phyloP scores from a whole-genome alignment of 495 filamentous ascomycete species.

The Letharia columbiana region DNA sequence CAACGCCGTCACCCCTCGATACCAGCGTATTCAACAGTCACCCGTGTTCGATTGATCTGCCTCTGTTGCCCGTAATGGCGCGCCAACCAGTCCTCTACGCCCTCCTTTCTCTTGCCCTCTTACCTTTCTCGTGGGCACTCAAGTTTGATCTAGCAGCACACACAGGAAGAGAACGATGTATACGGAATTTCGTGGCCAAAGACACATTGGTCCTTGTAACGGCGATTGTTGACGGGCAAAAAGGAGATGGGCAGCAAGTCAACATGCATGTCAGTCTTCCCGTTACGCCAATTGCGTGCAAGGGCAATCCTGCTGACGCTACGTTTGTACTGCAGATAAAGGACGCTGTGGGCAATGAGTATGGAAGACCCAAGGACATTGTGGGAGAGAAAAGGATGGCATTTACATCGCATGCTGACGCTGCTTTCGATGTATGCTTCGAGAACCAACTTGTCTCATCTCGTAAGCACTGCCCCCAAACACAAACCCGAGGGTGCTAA shows the following conservation, averaged over 20 bases:
- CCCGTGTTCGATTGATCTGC: background rate
- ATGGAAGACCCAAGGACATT: conserved; percentile 82
- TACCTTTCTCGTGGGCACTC: conserved; percentile 61
- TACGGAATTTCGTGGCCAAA: conserved; percentile 89
- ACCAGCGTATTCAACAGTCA: background rate
- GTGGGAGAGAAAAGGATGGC: conserved; percentile 86
- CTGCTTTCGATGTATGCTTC: conserved; percentile 95
- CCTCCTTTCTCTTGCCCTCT: conserved; percentile 25
- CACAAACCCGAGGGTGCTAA: background rate
- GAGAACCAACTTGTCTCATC: conserved; percentile 66
- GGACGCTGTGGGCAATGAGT: conserved; percentile 91
- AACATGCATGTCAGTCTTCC: conserved; percentile 81
- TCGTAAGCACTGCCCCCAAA: conserved; percentile 43
- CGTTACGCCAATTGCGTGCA: background rate
- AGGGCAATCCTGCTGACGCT: background rate
- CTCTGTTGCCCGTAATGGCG: background rate
- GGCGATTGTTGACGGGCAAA: conserved; percentile 70
- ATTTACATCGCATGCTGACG: conserved; percentile 90
- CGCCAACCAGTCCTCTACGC: conserved; percentile 1
- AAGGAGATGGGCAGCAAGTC: conserved; percentile 85
- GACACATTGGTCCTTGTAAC: conserved; percentile 99
- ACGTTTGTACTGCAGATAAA: conserved; percentile 54
- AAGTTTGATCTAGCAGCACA: conserved; percentile 87
- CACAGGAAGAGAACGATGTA: conserved; percentile 67
- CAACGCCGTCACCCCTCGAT: background rate